A percentile compares a stretch with the other conserved stretches of the same genome.
Evolutionary conservation across 1,284 basidiomycete genomes (phyloP).

Genomic region (Lentinus polychrous): DNA sequence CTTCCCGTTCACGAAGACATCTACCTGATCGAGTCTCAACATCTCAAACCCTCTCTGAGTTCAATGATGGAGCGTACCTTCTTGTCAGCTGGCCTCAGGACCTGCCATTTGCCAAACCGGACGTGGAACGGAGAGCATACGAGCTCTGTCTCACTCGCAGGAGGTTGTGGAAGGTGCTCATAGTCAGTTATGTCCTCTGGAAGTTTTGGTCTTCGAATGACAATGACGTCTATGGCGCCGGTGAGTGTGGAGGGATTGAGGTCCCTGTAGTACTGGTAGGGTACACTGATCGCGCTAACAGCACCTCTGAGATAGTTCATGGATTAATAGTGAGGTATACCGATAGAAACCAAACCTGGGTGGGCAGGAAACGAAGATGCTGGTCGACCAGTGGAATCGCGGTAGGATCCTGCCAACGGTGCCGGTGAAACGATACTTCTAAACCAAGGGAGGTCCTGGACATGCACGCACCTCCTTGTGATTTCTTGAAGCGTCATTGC

Average conservation of each 20-base stretch:
- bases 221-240: conserved; percentile 96
- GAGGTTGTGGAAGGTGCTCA: conserved; percentile 19
- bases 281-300: conserved; percentile 72
- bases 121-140: conserved; percentile 97
- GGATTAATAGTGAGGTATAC: conserved; percentile 4
- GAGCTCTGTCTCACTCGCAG: conserved; percentile 64
- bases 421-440: neutral
- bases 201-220: conserved; percentile 62
- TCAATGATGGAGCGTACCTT: conserved; percentile 46
- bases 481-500: neutral
- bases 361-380: neutral
- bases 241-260: conserved; percentile 90
- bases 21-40: conserved; percentile 47
- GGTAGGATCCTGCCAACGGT: neutral
- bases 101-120: conserved; percentile 96
- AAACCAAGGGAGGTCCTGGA: too few species aligned
- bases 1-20: conserved; percentile 74
- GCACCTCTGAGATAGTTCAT: conserved; percentile 84
- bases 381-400: neutral
- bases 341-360: neutral
- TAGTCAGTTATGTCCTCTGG: conserved; percentile 8
- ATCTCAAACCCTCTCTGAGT: neutral
- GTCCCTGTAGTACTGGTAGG: conserved; percentile 83
- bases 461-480: neutral
- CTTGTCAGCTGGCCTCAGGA: conserved; percentile 91